These are phyloP conservation scores for Cystoisospora suis DNA, from an alignment of 169 alveolate species.

Conservation along the genomic window DNA sequence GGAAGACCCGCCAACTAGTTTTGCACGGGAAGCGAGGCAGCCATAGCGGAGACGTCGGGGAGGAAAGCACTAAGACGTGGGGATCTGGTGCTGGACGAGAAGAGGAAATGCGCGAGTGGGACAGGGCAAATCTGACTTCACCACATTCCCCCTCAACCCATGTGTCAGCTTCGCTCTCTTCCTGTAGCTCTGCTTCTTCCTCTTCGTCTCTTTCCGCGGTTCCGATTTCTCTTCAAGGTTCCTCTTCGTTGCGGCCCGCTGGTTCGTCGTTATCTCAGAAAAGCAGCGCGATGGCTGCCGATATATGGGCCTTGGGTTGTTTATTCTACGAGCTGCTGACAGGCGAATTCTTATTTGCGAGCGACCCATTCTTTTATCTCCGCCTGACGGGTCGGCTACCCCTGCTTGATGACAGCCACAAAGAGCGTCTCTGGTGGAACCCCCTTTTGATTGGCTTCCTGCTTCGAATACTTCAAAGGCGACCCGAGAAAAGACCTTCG, in stretches of 20 bases:
- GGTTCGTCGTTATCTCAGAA: background rate
- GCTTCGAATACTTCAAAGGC: background rate
- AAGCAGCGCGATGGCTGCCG: constrained; percentile 79
- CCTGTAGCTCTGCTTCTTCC: background rate
- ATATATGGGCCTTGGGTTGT: constrained; percentile 93
- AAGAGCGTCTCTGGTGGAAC: background rate
- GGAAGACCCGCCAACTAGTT: too few species aligned
- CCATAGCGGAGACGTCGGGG: too few species aligned
- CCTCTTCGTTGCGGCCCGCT: constrained; percentile 64
- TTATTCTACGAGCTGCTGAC: constrained; percentile 91
- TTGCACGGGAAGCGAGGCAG: too few species aligned
- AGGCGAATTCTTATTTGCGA: constrained; percentile 78
- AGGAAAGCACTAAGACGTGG: too few species aligned
- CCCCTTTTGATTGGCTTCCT: background rate
- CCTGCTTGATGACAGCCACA: background rate
- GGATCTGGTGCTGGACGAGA: too few species aligned
- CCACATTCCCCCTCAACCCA: too few species aligned
- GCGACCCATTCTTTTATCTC: constrained; percentile 12
- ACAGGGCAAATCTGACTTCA: too few species aligned
- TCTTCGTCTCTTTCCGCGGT: background rate
- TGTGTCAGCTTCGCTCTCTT: background rate
- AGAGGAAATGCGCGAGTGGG: too few species aligned
- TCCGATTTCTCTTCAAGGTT: background rate
- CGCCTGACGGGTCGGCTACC: constrained; percentile 5
- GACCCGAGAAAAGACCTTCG: constrained; percentile 12